Conservation (phyloP, 1,284 basidiomycete genomes). For the Mixia osmundae region DNA sequence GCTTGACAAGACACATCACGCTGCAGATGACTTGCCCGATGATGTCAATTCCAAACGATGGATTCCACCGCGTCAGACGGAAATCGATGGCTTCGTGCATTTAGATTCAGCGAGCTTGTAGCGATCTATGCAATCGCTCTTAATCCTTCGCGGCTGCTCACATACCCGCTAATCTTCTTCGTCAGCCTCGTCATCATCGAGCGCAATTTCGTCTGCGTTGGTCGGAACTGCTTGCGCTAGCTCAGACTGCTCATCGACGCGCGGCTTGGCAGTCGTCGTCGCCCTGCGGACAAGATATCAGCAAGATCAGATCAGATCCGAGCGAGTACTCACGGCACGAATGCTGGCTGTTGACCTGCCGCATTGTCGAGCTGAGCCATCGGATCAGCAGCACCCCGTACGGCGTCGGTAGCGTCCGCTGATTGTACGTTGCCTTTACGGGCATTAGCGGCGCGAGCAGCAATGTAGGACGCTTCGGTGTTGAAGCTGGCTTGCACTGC, state of each 20-base stretch:
- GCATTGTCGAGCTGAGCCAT: constrained; percentile 25
- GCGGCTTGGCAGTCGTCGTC: constrained; percentile 5
- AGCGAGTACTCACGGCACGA: constrained; percentile 10
- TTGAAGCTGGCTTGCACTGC: constrained; percentile 97
- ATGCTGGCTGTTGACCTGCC: constrained; percentile 3
- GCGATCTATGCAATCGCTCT: too few relatives aligned
- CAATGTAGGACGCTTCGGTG: constrained; percentile 44
- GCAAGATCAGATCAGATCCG: not conserved
- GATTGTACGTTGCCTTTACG: constrained; percentile 25
- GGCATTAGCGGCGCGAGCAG: constrained; percentile 18
- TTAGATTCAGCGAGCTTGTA: too few relatives aligned
- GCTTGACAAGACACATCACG: too few relatives aligned
- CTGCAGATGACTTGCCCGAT: too few relatives aligned
- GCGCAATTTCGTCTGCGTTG: constrained; percentile 13
- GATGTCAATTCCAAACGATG: too few relatives aligned
- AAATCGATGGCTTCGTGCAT: too few relatives aligned
- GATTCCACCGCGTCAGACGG: too few relatives aligned
- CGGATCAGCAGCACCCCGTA: constrained; percentile 30
- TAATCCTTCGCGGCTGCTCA: too few relatives aligned
- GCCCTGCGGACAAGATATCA: not conserved
- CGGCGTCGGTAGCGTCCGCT: constrained; percentile 26
- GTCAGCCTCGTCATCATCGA: constrained; percentile 13
- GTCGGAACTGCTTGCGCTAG: constrained; percentile 3
- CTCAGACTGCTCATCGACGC: constrained; percentile 1
- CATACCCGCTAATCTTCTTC: constrained; percentile 5